Evolutionary conservation across 805 yeast genomes (phyloP).

Genomic region (Metschnikowia lunata): DNA sequence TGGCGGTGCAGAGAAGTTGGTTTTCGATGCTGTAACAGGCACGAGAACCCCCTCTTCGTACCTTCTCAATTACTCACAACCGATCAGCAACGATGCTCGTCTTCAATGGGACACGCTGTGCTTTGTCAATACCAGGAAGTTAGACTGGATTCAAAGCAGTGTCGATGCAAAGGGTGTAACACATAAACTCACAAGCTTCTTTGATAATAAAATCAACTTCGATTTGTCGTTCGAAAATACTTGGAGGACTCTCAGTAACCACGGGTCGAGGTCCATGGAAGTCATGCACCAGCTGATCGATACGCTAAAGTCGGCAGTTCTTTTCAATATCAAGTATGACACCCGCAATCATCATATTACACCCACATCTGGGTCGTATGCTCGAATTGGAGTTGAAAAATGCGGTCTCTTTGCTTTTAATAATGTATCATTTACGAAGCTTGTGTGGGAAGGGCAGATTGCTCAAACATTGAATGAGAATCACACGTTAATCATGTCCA

Average conservation of each 20-base stretch:
- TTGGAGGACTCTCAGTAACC: constrained; percentile 34
- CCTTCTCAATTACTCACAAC: constrained; percentile 44
- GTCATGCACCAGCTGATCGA: constrained; percentile 42
- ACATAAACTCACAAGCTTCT: constrained; percentile 36
- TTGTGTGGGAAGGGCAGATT: constrained; percentile 36
- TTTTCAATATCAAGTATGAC: constrained; percentile 40
- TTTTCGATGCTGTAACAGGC: constrained; percentile 50
- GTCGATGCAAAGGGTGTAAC: constrained; percentile 42
- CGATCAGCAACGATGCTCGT: constrained; percentile 39
- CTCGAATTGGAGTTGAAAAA: constrained; percentile 35
- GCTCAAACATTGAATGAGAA: constrained; percentile 21
- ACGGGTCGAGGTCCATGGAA: constrained; percentile 26
- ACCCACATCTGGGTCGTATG: constrained; percentile 40
- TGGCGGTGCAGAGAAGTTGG: constrained; percentile 53
- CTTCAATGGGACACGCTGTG: constrained; percentile 36
- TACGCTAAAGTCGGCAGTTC: constrained; percentile 41
- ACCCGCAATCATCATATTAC: constrained; percentile 40
- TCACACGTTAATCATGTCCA: constrained; percentile 24
- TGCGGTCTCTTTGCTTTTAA: constrained; percentile 26
- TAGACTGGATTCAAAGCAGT: constrained; percentile 48
- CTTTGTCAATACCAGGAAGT: constrained; percentile 41
- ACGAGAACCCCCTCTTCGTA: constrained; percentile 49
- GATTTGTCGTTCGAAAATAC: constrained; percentile 46
- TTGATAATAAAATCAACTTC: constrained; percentile 37
- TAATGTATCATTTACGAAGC: constrained; percentile 35